phyloP scores from a whole-genome alignment of 805 yeast genomes.

The Schizosaccharomyces pombe region DNA sequence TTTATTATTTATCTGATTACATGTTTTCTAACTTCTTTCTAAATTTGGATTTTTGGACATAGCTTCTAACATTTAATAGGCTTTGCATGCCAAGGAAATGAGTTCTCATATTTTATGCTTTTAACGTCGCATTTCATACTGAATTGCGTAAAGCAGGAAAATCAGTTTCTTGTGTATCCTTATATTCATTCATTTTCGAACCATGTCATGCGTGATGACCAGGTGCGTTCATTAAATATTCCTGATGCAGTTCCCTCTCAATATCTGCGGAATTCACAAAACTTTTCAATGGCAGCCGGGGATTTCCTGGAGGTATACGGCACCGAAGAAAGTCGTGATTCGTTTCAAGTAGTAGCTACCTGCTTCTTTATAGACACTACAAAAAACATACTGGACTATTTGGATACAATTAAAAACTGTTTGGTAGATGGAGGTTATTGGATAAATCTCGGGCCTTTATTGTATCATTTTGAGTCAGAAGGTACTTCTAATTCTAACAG shows the following conservation, averaged over 20 bases:
- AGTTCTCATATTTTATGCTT: conserved; percentile 54
- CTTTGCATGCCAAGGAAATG: conserved; percentile 44
- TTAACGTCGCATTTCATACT: conserved; percentile 21
- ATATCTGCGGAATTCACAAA: conserved; percentile 3
- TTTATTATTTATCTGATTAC: not conserved
- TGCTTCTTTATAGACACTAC: conserved; percentile 84
- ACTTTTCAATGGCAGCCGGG: conserved; percentile 18
- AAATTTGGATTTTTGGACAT: too few relatives aligned
- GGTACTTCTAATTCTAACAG: not conserved
- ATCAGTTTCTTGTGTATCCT: conserved; percentile 13
- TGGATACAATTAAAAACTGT: conserved; percentile 35
- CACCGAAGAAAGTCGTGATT: conserved; percentile 11
- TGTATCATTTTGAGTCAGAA: conserved; percentile 48
- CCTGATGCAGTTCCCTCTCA: conserved; percentile 17
- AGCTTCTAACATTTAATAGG: conserved; percentile 10
- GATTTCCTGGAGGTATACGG: conserved; percentile 39
- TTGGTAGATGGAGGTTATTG: conserved; percentile 35
- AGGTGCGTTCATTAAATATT: conserved; percentile 23
- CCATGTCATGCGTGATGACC: conserved; percentile 27
- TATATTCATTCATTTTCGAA: conserved; percentile 45
- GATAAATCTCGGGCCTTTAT: conserved; percentile 82
- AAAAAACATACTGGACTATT: conserved; percentile 53
- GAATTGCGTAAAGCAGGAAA: conserved; percentile 5
- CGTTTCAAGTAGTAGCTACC: conserved; percentile 20
- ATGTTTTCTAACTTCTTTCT: not conserved